Conservation (phyloP, 257 asterid species). For the Prunella vulgaris region DNA sequence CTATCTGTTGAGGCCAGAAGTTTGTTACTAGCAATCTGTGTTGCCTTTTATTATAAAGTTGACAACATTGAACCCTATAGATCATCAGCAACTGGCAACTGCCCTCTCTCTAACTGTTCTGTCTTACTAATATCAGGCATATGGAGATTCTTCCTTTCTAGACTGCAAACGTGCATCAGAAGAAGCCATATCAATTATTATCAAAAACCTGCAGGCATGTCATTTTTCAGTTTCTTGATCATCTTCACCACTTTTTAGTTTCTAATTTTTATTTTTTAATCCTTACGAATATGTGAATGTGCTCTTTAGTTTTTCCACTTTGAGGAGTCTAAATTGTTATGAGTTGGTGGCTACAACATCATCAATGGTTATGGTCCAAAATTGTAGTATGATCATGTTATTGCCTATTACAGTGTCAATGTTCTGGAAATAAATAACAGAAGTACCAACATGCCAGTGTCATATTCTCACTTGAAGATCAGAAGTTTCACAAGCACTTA, state of each 20-base stretch:
- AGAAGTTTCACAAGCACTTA: constrained; percentile 8
- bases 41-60: not conserved
- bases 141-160: constrained; percentile 93
- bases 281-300: constrained; percentile 10
- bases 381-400: not conserved
- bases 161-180: constrained; percentile 94
- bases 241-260: constrained; percentile 12
- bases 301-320: not conserved
- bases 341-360: not conserved
- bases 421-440: not conserved
- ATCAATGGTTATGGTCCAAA: constrained; percentile 2
- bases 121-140: constrained; percentile 51
- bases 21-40: constrained; percentile 13
- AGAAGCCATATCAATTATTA: constrained; percentile 64
- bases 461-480: constrained; percentile 12
- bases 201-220: constrained; percentile 68
- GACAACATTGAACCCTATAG: constrained; percentile 13
- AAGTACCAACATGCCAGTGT: not conserved
- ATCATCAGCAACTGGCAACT: constrained; percentile 12
- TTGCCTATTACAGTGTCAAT: not conserved
- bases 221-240: constrained; percentile 14
- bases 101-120: constrained; percentile 13
- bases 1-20: not conserved
- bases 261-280: not conserved
- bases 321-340: constrained; percentile 9